Percentiles rank a stretch among this genome's conserved stretches.
These are phyloP conservation scores for Annulohypoxylon truncatum DNA, from an alignment of 2,329 filamentous ascomycete genomes.

Conservation along the genomic window DNA sequence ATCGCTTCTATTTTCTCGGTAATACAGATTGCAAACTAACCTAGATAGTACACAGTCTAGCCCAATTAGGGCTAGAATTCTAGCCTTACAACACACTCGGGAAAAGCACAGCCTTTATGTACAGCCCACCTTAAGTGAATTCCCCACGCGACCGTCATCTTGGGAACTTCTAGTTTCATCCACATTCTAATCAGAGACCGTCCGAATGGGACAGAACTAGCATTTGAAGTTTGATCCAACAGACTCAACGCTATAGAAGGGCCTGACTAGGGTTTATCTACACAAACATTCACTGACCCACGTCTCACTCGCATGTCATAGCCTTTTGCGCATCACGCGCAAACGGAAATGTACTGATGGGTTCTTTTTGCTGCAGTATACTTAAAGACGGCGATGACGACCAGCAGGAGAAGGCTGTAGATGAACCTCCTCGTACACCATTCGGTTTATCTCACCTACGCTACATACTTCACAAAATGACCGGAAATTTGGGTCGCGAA, in stretches of 20 bases:
- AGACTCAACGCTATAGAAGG: neutral
- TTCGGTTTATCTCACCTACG: slow-evolving; percentile 20
- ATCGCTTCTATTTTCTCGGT: neutral
- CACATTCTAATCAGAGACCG: neutral
- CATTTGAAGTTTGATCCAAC: neutral
- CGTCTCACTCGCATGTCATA: slow-evolving; percentile 4
- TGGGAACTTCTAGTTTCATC: neutral
- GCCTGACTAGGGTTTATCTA: neutral
- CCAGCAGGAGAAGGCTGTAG: slow-evolving; percentile 40
- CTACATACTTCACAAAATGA: slow-evolving; percentile 36
- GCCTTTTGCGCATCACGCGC: neutral
- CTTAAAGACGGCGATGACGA: slow-evolving; percentile 43
- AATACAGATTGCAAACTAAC: neutral
- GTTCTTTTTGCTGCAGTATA: slow-evolving; percentile 42
- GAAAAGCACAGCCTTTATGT: no score
- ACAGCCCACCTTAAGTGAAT: neutral
- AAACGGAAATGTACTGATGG: slow-evolving; percentile 42
- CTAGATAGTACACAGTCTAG: neutral
- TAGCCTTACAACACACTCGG: no score
- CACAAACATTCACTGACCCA: neutral
- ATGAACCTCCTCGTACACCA: slow-evolving; percentile 26
- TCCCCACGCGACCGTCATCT: slow-evolving; percentile 3
- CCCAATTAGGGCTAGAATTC: neutral
- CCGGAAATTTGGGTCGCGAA: neutral
- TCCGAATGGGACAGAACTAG: neutral